Base-by-base conservation (phyloP, 2,329 filamentous ascomycete species). In the Raffaelea arxii region DNA sequence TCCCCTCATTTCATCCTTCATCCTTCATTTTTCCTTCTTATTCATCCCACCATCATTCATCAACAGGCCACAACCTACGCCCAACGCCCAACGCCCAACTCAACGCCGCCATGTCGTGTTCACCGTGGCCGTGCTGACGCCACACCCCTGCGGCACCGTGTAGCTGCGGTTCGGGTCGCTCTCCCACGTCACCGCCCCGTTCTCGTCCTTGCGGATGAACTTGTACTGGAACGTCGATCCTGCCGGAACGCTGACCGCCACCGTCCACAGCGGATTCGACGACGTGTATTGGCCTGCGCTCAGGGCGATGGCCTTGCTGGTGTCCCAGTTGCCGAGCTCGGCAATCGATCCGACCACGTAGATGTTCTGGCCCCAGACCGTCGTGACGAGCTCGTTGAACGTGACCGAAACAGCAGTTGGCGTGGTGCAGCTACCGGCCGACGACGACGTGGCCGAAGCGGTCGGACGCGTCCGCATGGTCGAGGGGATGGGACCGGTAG, bases 201-300 rank as follows among this genome's bases (percentile, higher is more conserved):
- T 71, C 1, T 62, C 56, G 48, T 69, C 68, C 37, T 82, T 71
- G 43, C 76, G 74, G 54, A 87, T 74, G 58, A 78, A 88, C 66
- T 87, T 86, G 61, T 86, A 87, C 64, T 78, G 56, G 38, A 87
- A 66, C 3, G 61, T 63, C 41, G 68, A 67, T 3, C 81, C 82
- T 0, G 77, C 68, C 0, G 68, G 62, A 16, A 88, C 61, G 2
- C 63, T 65, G 24, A 86, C 58, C 0, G 72, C 74, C 0, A 62
- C 69, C 40, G 65, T 70, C 84, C 84, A 88, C 6, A 84, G 53
- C 1, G 75, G 78, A 54, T 82, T 77, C 27, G 59, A 63, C 2
- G 65, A 54, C 0, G 77, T 81, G 58, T 87, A 88, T 18, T 67
- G 56, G 16, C 63, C 66, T 2, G 82, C 77, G 40, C 70, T 74